Evolutionary conservation across 1,284 basidiomycete species (phyloP).

Genomic region (Takashimella tepidaria): DNA sequence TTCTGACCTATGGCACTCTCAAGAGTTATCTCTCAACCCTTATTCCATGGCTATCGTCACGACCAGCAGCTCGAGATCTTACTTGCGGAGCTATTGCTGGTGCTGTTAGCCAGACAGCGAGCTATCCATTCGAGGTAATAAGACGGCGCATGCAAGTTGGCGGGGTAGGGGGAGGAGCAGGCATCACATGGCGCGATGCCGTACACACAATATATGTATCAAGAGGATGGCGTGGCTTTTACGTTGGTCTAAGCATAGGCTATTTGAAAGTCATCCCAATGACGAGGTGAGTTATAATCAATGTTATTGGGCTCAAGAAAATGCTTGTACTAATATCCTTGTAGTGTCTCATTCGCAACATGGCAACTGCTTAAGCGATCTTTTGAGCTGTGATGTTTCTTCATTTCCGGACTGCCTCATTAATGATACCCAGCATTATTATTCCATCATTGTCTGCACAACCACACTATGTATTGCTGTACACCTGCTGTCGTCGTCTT

Average conservation of each 20-base stretch:
- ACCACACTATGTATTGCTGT: not conserved
- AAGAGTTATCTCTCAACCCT: slow-evolving; percentile 56
- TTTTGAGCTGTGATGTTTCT: slow-evolving; percentile 37
- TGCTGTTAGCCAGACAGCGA: slow-evolving; percentile 78
- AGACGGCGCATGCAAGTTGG: slow-evolving; percentile 94
- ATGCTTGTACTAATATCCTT: slow-evolving; percentile 9
- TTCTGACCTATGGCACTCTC: slow-evolving; percentile 84
- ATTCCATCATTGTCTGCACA: not conserved
- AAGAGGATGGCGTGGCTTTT: slow-evolving; percentile 82
- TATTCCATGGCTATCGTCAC: slow-evolving; percentile 44
- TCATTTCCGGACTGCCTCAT: not conserved
- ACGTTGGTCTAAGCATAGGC: slow-evolving; percentile 86
- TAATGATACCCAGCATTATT: not conserved
- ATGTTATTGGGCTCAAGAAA: not conserved
- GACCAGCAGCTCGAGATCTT: slow-evolving; percentile 54
- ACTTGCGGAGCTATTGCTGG: slow-evolving; percentile 87
- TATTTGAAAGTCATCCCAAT: slow-evolving; percentile 97
- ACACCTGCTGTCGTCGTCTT: not conserved
- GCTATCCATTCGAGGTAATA: slow-evolving; percentile 95
- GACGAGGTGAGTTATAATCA: slow-evolving; percentile 54
- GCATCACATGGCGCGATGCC: slow-evolving; percentile 71
- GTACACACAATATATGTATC: slow-evolving; percentile 62
- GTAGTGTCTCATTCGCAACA: slow-evolving; percentile 48
- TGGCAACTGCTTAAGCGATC: slow-evolving; percentile 48
- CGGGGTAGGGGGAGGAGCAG: slow-evolving; percentile 58